phyloP scores from a whole-genome alignment of 2,329 filamentous ascomycete species.

The Ophiosphaerella narmari region DNA sequence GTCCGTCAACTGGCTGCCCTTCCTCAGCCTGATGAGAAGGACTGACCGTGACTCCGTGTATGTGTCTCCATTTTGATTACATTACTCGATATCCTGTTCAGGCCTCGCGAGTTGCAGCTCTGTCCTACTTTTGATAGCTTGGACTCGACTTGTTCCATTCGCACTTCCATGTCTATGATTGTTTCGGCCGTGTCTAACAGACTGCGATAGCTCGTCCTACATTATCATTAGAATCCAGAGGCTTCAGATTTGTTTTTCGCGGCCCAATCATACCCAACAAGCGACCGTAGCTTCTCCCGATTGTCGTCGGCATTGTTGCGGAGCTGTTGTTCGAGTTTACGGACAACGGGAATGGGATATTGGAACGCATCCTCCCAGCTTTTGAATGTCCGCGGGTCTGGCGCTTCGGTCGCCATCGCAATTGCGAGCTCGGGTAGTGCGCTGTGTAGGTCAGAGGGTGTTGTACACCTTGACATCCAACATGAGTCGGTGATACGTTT shows the following conservation, averaged over 20 bases:
- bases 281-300: slow-evolving; percentile 67
- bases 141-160: slow-evolving; percentile 75
- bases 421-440: slow-evolving; percentile 4
- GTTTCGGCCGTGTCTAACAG: slow-evolving; percentile 89
- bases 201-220: slow-evolving; percentile 76
- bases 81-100: slow-evolving; percentile 68
- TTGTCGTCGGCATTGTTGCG: slow-evolving; percentile 66
- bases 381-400: slow-evolving; percentile 61
- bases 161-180: slow-evolving; percentile 85
- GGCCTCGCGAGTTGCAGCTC: slow-evolving; percentile 72
- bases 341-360: slow-evolving; percentile 65
- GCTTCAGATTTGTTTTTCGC: background rate
- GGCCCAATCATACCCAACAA: slow-evolving; percentile 62
- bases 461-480: background rate
- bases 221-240: slow-evolving; percentile 6
- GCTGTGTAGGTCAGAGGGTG: background rate
- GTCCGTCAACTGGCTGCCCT: slow-evolving; percentile 19
- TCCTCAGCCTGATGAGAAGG: slow-evolving; percentile 1
- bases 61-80: slow-evolving; percentile 57
- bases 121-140: slow-evolving; percentile 74
- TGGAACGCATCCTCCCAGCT: slow-evolving; percentile 72
- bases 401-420: slow-evolving; percentile 59
- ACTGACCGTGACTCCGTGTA: slow-evolving; percentile 49
- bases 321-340: slow-evolving; percentile 67
- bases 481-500: slow-evolving; percentile 10